Conservation (phyloP, 1,284 basidiomycete species). For the Wolfiporia cocos region DNA sequence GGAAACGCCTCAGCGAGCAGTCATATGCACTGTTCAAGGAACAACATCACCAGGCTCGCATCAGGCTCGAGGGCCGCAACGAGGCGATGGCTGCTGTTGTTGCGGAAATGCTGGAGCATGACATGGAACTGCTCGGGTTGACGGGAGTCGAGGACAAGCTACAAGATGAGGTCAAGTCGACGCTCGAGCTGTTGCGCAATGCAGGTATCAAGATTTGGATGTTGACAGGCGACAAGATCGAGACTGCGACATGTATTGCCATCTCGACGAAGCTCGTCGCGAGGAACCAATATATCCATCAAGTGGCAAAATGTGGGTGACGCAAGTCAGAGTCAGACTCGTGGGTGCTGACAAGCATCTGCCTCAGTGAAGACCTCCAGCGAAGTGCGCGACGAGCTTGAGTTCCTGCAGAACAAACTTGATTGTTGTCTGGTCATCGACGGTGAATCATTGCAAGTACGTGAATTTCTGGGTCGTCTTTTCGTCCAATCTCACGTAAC, state of each 20-base stretch:
- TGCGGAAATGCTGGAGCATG: slow-evolving; percentile 75
- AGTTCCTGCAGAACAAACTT: slow-evolving; percentile 90
- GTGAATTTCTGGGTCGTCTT: slow-evolving; percentile 8
- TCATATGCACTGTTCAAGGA: slow-evolving; percentile 74
- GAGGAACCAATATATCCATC: slow-evolving; percentile 96
- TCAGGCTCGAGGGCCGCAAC: slow-evolving; percentile 72
- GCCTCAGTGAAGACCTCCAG: slow-evolving; percentile 75
- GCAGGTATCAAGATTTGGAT: slow-evolving; percentile 99
- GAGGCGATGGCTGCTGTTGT: slow-evolving; percentile 80
- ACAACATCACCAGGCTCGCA: slow-evolving; percentile 75
- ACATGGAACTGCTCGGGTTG: slow-evolving; percentile 88
- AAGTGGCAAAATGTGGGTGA: slow-evolving; percentile 83
- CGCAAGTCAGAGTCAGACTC: neutral
- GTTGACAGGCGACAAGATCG: slow-evolving; percentile 99
- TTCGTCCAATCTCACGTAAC: neutral
- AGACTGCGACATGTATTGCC: slow-evolving; percentile 98
- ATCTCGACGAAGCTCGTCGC: slow-evolving; percentile 96
- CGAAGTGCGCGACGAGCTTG: slow-evolving; percentile 84
- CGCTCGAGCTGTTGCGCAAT: slow-evolving; percentile 89
- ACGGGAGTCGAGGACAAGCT: slow-evolving; percentile 99
- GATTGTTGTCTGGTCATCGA: slow-evolving; percentile 99
- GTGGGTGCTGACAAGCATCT: slow-evolving; percentile 2
- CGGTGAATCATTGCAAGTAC: slow-evolving; percentile 91
- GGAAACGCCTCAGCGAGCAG: slow-evolving; percentile 70
- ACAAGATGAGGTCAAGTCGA: slow-evolving; percentile 94